Conservation (phyloP, 1,139 yeast species). For the Magnusiomyces magnusii region DNA sequence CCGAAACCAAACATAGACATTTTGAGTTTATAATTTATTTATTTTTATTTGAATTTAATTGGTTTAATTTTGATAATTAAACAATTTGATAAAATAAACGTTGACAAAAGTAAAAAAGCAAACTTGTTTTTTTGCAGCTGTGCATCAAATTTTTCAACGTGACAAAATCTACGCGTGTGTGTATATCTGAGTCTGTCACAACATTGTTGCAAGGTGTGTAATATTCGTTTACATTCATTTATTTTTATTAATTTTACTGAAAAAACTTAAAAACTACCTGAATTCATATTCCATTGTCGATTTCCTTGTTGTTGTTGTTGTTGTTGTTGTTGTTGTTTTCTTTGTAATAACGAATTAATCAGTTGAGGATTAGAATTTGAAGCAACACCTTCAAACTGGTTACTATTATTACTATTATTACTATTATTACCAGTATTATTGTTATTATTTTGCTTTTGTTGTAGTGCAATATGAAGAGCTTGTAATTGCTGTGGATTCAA, state of each 20-base stretch:
- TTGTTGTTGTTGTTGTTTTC: conserved; percentile 18
- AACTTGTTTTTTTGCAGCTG: no score
- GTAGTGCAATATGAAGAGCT: conserved; percentile 7
- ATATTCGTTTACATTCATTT: no score
- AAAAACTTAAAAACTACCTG: conserved; percentile 83
- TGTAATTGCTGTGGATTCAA: conserved; percentile 18
- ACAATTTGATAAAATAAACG: no score
- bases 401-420: conserved; percentile 22
- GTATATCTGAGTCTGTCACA: no score
- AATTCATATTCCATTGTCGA: conserved; percentile 25
- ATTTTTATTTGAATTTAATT: no score
- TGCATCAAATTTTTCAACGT: no score
- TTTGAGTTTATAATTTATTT: no score
- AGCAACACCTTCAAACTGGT: conserved; percentile 17
- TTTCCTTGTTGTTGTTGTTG: conserved; percentile 1
- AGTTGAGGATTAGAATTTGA: conserved; percentile 4
- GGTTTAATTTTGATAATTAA: no score
- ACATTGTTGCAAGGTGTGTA: no score
- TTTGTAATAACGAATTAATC: conserved; percentile 13
- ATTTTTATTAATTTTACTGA: no score
- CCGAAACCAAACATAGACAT: conserved; percentile 79
- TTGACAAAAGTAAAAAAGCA: no score
- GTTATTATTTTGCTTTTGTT: conserved; percentile 8
- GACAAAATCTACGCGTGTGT: no score
- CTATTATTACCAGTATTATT: conserved; percentile 3